Base-by-base conservation (phyloP, 2,329 filamentous ascomycete species). In the Phyllosticta capitalensis region DNA sequence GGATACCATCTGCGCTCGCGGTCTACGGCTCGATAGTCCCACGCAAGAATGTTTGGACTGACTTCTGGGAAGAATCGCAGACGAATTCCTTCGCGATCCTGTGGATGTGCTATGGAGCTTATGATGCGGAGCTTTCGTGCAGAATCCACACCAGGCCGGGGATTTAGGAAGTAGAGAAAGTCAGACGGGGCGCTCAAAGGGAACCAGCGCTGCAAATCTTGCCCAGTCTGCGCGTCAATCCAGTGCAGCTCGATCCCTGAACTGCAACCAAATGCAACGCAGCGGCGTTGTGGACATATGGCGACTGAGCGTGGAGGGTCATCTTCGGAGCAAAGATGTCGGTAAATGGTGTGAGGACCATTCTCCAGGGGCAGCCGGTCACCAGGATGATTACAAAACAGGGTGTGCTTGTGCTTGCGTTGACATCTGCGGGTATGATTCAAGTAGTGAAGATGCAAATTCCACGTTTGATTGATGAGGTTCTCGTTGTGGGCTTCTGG, bases 231-330 rank as follows among this genome's bases (percentile, higher is more conserved):
- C 28, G 76, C 75, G 61, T 81, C 77, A 12, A 80, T 69, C 78
- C 82, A 88, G 66, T 86, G 83, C 48, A 87, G 72, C 66, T 87
- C 84, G 56, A 87, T 81, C 1, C 84, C 82, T 7, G 79, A 76
- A 12, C 79, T 78, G 63, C 82, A 86, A 14, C 85, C 85, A 72
- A 87, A 88, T 9, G 83, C 84, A 33, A 86, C 81, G 64, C 83
- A 86, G 55, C 79, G 78, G 52, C 82, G 78, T 60, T 84, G 81
- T n/a, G 84, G 84, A 64, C 82, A 86, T 33, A 88, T 81, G 0
- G 84, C 81, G 9, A 87, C 79, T 48, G 82, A 85, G n/a, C 81
- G 79, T 12, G 85, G 85, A 17, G 81, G 81, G 63, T 87, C 83
- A 57, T 86, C 80, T 45, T 79, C 71, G 1, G 79, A 82, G 66